A percentile compares a stretch with the other conserved stretches of the same genome.
Conservation (phyloP, 352 stramenopile genomes). For the Globisporangium viniferum region DNA sequence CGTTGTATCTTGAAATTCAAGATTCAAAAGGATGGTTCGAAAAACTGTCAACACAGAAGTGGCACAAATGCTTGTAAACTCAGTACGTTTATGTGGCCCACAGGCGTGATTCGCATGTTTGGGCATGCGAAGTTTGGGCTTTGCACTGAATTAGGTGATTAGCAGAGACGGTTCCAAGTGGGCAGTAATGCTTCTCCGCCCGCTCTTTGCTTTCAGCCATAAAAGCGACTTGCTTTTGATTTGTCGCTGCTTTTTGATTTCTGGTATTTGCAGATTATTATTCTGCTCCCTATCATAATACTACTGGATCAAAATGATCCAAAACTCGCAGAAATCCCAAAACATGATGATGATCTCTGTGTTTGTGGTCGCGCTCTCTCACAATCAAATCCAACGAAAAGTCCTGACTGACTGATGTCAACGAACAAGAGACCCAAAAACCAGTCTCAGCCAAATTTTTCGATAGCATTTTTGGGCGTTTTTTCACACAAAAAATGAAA, state of each 20-base stretch:
- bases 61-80: background rate
- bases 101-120: background rate
- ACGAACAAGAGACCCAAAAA: background rate
- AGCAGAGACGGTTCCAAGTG: background rate
- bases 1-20: background rate
- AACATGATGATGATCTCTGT: too few relatives aligned
- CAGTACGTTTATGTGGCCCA: background rate
- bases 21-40: background rate
- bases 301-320: too few relatives aligned
- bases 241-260: background rate
- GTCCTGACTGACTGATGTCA: background rate
- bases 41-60: background rate
- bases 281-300: background rate
- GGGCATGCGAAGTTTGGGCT: background rate
- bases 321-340: too few relatives aligned
- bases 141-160: background rate
- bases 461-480: background rate
- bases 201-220: background rate
- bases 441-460: background rate
- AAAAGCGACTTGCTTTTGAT: background rate
- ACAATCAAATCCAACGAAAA: background rate
- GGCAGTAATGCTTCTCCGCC: background rate
- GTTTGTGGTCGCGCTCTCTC: background rate
- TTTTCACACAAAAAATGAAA: background rate
- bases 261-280: background rate